Evolutionary conservation across 352 stramenopile genomes (phyloP), one percentile per base, ranked within the genome.

Genomic region (Phytophthora pluvialis): DNA sequence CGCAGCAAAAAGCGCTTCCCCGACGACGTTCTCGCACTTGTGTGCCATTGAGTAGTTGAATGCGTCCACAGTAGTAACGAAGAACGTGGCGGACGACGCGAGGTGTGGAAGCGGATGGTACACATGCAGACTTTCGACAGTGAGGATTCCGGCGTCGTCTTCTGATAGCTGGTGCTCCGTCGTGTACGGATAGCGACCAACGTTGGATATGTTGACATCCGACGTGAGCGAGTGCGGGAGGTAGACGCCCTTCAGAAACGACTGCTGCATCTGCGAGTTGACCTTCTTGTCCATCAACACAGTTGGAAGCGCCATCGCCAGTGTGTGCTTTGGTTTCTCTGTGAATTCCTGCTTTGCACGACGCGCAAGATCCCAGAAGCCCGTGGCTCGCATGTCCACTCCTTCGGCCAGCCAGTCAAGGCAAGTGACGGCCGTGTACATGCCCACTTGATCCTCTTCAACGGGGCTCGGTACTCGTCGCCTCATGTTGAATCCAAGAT

Each of bases 341-440:
- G 12, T 58, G 46, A 15, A 16, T 72, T 60, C 26, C 79, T 47
- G 8, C 48, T 12, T 36, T 80, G 64, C 44, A 4, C 18, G 32
- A 16, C 73, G 73, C 5, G 76, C 76, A 15, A 88, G 52, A 48
- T 81, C 72, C 73, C 73, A 83, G 60, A 88, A 85, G 11, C 40
- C n/a, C 5, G 58, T 59, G 0, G 16, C 66, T 10, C 70, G 11
- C 13, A 80, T 13, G 8, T 73, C 31, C 12, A 80, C 50, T 2
- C 70, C 74, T 29, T 65, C 48, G 5, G 18, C 35, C 3, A 80
- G 60, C 44, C 55, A 50, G 2, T 45, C 46, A 3, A 73, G n/a
- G 2, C 48, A 44, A 26, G 42, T 39, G 6, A 72, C 62, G 1
- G 58, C 52, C 5, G 73, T 63, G 55, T 74, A 82, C 5, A 54